phyloP scores from a whole-genome alignment of 352 stramenopile species.

The Pythium plurisporium region DNA sequence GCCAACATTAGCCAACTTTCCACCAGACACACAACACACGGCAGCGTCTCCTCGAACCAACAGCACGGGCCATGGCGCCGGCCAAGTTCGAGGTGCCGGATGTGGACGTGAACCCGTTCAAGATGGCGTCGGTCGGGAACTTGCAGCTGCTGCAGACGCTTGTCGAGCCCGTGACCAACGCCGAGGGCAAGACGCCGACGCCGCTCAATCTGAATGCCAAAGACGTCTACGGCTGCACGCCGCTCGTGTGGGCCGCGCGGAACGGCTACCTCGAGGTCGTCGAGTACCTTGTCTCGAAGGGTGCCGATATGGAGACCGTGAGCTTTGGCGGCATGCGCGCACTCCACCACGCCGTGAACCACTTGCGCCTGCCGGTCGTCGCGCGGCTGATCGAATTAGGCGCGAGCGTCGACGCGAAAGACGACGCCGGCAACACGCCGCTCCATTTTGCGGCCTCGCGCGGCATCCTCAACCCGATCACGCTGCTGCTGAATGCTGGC shows the following conservation, averaged over 20 bases:
- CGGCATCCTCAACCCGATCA: slow-evolving; percentile 84
- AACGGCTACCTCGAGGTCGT: slow-evolving; percentile 83
- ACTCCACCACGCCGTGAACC: slow-evolving; percentile 84
- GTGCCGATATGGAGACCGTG: slow-evolving; percentile 57
- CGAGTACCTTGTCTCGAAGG: slow-evolving; percentile 65
- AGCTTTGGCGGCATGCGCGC: slow-evolving; percentile 79
- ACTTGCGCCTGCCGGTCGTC: slow-evolving; percentile 56
- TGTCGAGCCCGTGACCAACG: slow-evolving; percentile 36
- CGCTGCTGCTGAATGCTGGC: slow-evolving; percentile 65
- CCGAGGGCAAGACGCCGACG: slow-evolving; percentile 29
- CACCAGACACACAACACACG: background rate
- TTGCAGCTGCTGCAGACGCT: slow-evolving; percentile 62
- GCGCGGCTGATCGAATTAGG: slow-evolving; percentile 72
- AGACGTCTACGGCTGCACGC: slow-evolving; percentile 76
- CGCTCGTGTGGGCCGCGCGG: slow-evolving; percentile 74
- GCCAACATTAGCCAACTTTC: no score
- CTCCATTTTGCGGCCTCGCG: slow-evolving; percentile 78
- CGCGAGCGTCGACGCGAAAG: slow-evolving; percentile 65
- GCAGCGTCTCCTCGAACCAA: no score
- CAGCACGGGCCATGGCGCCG: slow-evolving; percentile 16
- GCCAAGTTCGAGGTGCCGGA: slow-evolving; percentile 74
- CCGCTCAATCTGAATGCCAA: slow-evolving; percentile 77
- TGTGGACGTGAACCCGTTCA: slow-evolving; percentile 83
- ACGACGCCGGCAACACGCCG: slow-evolving; percentile 83
- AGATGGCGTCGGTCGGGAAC: slow-evolving; percentile 80